Evolutionary conservation across 2,329 filamentous ascomycete genomes (phyloP).

Genomic region (Xylariaceae sp.): DNA sequence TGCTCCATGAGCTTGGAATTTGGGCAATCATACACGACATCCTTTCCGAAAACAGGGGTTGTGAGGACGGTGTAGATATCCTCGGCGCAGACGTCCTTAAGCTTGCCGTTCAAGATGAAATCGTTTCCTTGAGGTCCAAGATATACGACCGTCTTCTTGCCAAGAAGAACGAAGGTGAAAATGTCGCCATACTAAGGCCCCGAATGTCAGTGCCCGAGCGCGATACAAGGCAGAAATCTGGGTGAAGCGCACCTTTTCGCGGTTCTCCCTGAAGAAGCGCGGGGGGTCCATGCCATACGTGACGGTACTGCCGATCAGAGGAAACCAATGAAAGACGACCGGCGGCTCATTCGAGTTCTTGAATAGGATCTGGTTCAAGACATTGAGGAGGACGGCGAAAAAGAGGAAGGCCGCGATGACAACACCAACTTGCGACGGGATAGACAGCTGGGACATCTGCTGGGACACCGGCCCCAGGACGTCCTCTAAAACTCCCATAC

Average conservation of each 20-base stretch:
- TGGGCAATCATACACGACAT: conserved; percentile 88
- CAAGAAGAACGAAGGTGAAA: conserved; percentile 84
- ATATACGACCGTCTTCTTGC: conserved; percentile 84
- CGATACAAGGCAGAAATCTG: no score
- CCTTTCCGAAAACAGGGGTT: conserved; percentile 70
- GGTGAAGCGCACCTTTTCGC: conserved; percentile 60
- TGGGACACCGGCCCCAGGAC: conserved; percentile 46
- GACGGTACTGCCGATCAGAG: conserved; percentile 83
- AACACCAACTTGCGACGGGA: conserved; percentile 43
- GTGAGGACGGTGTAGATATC: conserved; percentile 81
- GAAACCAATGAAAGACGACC: conserved; percentile 76
- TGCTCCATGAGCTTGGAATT: conserved; percentile 94
- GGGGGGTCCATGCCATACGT: conserved; percentile 94
- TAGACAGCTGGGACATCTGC: conserved; percentile 44
- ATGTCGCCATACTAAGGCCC: conserved; percentile 72
- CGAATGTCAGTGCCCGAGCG: conserved; percentile 6
- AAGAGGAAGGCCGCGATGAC: conserved; percentile 40
- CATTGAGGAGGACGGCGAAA: conserved; percentile 68
- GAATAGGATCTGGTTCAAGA: conserved; percentile 73
- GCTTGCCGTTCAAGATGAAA: conserved; percentile 87
- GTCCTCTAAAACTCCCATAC: conserved; percentile 56
- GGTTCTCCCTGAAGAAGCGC: conserved; percentile 73
- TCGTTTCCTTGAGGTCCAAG: conserved; percentile 81
- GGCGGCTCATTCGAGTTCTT: conserved; percentile 79
- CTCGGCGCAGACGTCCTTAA: conserved; percentile 85